A percentile compares a stretch with the other conserved stretches of the same genome.
phyloP scores from a whole-genome alignment of 352 stramenopile genomes.

The Phytophthora megakarya region DNA sequence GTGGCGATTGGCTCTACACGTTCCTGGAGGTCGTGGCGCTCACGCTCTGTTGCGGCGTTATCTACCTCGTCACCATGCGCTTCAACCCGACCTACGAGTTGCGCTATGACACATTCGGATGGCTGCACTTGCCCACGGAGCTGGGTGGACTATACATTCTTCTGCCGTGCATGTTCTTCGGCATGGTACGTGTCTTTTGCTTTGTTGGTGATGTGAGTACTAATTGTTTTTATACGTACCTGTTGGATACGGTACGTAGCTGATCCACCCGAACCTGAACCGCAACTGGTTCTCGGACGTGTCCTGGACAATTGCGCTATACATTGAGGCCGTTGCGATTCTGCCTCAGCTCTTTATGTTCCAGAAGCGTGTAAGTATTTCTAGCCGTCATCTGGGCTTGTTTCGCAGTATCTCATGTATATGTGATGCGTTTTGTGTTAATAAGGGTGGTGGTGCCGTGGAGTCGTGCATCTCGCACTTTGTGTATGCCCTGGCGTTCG shows the following conservation, averaged over 20 bases:
- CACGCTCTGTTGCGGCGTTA: slow-evolving; percentile 85
- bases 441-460: slow-evolving; percentile 92
- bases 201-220: neutral
- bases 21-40: slow-evolving; percentile 94
- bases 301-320: slow-evolving; percentile 98
- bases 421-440: neutral
- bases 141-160: slow-evolving; percentile 85
- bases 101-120: slow-evolving; percentile 96
- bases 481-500: slow-evolving; percentile 95
- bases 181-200: slow-evolving; percentile 56
- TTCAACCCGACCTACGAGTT: slow-evolving; percentile 97
- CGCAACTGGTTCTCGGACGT: slow-evolving; percentile 96
- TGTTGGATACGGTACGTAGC: slow-evolving; percentile 36
- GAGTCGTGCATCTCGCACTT: slow-evolving; percentile 97
- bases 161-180: slow-evolving; percentile 87
- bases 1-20: slow-evolving; percentile 98
- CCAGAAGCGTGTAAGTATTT: slow-evolving; percentile 90
- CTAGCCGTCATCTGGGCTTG: neutral
- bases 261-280: slow-evolving; percentile 97
- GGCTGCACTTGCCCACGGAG: slow-evolving; percentile 85
- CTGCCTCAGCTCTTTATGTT: slow-evolving; percentile 99
- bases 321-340: slow-evolving; percentile 95
- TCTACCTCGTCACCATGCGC: slow-evolving; percentile 91
- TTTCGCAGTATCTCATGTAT: slow-evolving; percentile 7
- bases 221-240: slow-evolving; percentile 2